These are phyloP conservation scores for Suhomyces faveliae DNA, from an alignment of 805 yeast species.

Conservation along the genomic window DNA sequence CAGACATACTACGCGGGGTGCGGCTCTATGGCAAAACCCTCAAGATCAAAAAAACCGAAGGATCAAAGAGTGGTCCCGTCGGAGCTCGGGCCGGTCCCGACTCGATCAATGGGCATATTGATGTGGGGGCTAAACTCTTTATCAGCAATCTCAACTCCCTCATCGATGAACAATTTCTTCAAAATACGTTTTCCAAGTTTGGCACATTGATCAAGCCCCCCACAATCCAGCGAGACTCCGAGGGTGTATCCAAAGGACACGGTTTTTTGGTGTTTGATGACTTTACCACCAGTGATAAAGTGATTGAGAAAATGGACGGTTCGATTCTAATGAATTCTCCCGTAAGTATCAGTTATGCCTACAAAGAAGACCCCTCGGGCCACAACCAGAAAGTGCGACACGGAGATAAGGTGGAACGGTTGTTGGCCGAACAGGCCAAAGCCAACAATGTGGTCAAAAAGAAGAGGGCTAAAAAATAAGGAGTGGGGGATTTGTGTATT, in stretches of 20 bases:
- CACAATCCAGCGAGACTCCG: constrained; percentile 45
- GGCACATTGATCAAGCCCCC: constrained; percentile 60
- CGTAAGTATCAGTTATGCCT: constrained; percentile 66
- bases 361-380: constrained; percentile 48
- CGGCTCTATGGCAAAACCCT: constrained; percentile 60
- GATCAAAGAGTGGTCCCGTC: constrained; percentile 7
- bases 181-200: constrained; percentile 61
- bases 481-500: no score
- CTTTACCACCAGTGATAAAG: constrained; percentile 70
- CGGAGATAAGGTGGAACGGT: constrained; percentile 78
- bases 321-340: constrained; percentile 66
- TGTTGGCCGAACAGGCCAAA: constrained; percentile 63
- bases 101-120: constrained; percentile 18
- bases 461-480: neutral
- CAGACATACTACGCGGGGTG: constrained; percentile 57
- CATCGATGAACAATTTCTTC: constrained; percentile 58
- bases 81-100: constrained; percentile 2
- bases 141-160: constrained; percentile 63
- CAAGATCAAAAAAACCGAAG: constrained; percentile 53
- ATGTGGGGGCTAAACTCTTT: constrained; percentile 53
- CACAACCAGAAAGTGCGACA: constrained; percentile 53
- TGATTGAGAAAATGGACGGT: constrained; percentile 66
- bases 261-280: constrained; percentile 66
- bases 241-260: constrained; percentile 55
- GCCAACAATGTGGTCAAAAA: constrained; percentile 29